A percentile compares a stretch with the other conserved stretches of the same genome.
These are phyloP conservation scores for Tricladium varicosporioides DNA, from an alignment of 2,329 filamentous ascomycete species.

Conservation along the genomic window DNA sequence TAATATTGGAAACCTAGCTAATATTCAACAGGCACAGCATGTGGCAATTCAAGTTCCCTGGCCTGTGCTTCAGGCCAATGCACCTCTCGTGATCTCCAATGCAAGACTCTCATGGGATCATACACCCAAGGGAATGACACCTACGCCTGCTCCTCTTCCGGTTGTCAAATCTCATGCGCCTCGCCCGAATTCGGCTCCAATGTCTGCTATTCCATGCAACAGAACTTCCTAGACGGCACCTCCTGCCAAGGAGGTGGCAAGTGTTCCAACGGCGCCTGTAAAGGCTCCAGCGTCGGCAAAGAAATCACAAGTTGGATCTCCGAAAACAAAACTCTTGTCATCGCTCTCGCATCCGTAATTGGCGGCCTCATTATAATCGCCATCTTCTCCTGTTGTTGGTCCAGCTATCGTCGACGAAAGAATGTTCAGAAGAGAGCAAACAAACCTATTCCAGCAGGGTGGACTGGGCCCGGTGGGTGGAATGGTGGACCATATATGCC, in stretches of 20 bases:
- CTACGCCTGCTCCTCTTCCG: constrained; percentile 69
- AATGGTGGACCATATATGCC: background rate
- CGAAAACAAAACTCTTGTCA: constrained; percentile 75
- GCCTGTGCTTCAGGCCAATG: constrained; percentile 90
- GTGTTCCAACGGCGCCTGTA: constrained; percentile 76
- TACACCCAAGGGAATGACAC: constrained; percentile 74
- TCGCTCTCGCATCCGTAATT: constrained; percentile 70
- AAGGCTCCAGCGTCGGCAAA: constrained; percentile 65
- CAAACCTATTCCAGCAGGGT: constrained; percentile 17
- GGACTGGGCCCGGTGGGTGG: constrained; percentile 5
- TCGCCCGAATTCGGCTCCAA: constrained; percentile 65
- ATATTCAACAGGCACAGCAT: constrained; percentile 49
- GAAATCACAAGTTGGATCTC: constrained; percentile 76
- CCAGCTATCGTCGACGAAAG: constrained; percentile 43
- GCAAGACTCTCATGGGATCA: constrained; percentile 77
- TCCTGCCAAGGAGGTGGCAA: constrained; percentile 75
- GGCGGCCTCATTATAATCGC: constrained; percentile 70
- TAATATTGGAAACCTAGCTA: constrained; percentile 20
- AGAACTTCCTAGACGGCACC: constrained; percentile 94
- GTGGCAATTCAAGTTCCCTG: constrained; percentile 58
- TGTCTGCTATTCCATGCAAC: constrained; percentile 73
- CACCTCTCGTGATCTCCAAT: constrained; percentile 87
- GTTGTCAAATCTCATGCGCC: constrained; percentile 73
- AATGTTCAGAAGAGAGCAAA: constrained; percentile 8
- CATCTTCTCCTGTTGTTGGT: constrained; percentile 65